Percentiles rank a stretch among this genome's conserved stretches.
Conservation (phyloP, 2,329 filamentous ascomycete species). For the Trichophyton mentagrophytes region DNA sequence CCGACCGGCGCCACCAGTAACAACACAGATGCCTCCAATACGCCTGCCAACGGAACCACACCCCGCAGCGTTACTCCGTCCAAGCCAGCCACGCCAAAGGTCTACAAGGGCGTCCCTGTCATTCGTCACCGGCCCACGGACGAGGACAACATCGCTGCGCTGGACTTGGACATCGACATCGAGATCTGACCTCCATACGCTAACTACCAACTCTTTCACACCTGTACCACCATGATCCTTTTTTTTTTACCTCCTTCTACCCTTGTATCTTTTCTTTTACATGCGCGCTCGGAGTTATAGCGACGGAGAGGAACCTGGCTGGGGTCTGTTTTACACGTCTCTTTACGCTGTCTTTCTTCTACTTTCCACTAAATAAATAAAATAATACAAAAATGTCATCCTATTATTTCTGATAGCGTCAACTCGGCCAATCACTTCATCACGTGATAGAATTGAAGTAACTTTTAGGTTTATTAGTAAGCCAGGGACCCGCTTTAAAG, state of each 20-base stretch:
- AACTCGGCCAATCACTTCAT: neutral
- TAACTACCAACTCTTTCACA: neutral
- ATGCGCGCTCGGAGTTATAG: neutral
- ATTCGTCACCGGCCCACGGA: constrained; percentile 69
- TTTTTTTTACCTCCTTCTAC: neutral
- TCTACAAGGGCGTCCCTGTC: constrained; percentile 45
- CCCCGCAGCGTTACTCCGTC: constrained; percentile 31
- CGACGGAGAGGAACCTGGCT: neutral
- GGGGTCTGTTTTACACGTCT: neutral
- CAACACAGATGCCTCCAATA: constrained; percentile 37
- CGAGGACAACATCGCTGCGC: constrained; percentile 77
- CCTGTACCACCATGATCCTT: neutral
- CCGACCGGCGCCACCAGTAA: constrained; percentile 15
- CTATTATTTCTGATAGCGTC: neutral
- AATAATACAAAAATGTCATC: neutral
- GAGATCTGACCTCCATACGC: constrained; percentile 37
- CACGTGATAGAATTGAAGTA: neutral
- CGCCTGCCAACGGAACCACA: constrained; percentile 42
- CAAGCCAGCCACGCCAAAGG: constrained; percentile 25
- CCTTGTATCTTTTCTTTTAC: neutral
- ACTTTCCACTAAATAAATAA: neutral
- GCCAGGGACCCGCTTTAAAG: neutral
- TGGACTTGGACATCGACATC: constrained; percentile 87
- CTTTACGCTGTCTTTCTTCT: neutral
- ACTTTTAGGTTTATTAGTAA: neutral